Base-by-base conservation (phyloP, 140 eudicot genomes). In the Bidens hawaiensis region DNA sequence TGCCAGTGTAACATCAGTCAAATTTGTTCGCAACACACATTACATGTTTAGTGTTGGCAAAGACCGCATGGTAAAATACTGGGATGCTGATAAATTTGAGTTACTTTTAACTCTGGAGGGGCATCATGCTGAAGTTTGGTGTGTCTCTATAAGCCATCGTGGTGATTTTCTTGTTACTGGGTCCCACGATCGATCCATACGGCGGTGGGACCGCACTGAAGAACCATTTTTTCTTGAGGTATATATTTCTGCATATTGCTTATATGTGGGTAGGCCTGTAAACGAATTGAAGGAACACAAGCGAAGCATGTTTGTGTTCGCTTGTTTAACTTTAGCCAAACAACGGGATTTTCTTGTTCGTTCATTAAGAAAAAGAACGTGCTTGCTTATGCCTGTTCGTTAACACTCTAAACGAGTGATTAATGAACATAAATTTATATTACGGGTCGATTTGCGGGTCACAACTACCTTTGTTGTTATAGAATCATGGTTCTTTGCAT, bases 21-120 rank as follows among this genome's bases (percentile, higher is more conserved):
- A 82, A 55, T 91, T 91, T 75, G 96, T 91, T 4, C 80, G 72
- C 43, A 76, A 80, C 60, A 87, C 98, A 27, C 98, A 91, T 75
- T 91, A 91, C 84, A 57, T 91, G 79, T 91, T 91, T 38, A 91
- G 85, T 46, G 96, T 76, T 65, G 98, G 98, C 70, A 91, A 85
- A 72, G 98, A 91, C 46, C 87, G 95, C 6, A 64, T 91, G 15
- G 83, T 91, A 40, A 91, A 91, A 40, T 91, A 91, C 73, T 91
- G 98, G 98, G 98, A 91, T 78, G 96, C 93, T 3, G 98, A 91
- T 81, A 91, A 87, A 71, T 91, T 91, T 80, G 98, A 91, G 67
- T 62, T 91, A 76, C 98, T 91, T 65, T 71, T 91, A 76, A 91
- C 98, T 41, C 86, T 91, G 25, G 95, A 91, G 54, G 98, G 98